Evolutionary conservation across 1,139 yeast genomes (phyloP).

Genomic region (Sugiyamaella sp.): DNA sequence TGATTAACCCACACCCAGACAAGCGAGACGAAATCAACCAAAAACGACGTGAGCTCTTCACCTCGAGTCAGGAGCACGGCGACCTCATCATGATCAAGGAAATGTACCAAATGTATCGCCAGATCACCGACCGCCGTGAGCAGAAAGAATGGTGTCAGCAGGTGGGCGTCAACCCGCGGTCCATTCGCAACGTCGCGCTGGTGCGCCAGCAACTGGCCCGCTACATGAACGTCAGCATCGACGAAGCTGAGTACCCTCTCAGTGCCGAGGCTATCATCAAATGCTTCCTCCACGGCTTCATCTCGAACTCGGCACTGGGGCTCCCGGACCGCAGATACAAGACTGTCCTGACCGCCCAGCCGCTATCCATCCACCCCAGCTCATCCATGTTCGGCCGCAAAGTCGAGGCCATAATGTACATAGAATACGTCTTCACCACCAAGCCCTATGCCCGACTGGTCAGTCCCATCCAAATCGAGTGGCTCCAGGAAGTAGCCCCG

Average conservation of each 20-base stretch:
- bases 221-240: slow-evolving; percentile 54
- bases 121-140: slow-evolving; percentile 48
- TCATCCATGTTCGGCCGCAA: slow-evolving; percentile 82
- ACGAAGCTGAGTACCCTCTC: slow-evolving; percentile 23
- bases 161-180: slow-evolving; percentile 72
- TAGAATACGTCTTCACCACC: slow-evolving; percentile 90
- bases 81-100: slow-evolving; percentile 86
- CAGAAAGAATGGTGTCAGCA: slow-evolving; percentile 83
- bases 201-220: slow-evolving; percentile 75
- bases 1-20: slow-evolving; percentile 79
- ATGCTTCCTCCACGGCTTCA: slow-evolving; percentile 74
- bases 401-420: slow-evolving; percentile 87
- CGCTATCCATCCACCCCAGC: slow-evolving; percentile 89
- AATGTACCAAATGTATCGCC: slow-evolving; percentile 62
- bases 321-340: slow-evolving; percentile 93
- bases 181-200: slow-evolving; percentile 73
- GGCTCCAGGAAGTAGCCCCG: slow-evolving; percentile 77
- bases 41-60: slow-evolving; percentile 53
- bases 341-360: slow-evolving; percentile 63
- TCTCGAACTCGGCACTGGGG: slow-evolving; percentile 87
- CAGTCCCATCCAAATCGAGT: slow-evolving; percentile 75
- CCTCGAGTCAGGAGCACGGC: slow-evolving; percentile 71
- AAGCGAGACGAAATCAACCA: slow-evolving; percentile 76
- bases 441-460: slow-evolving; percentile 93
- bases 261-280: slow-evolving; percentile 64